Evolutionary conservation across 805 yeast genomes (phyloP).

Genomic region (Kluyveromyces lactis): DNA sequence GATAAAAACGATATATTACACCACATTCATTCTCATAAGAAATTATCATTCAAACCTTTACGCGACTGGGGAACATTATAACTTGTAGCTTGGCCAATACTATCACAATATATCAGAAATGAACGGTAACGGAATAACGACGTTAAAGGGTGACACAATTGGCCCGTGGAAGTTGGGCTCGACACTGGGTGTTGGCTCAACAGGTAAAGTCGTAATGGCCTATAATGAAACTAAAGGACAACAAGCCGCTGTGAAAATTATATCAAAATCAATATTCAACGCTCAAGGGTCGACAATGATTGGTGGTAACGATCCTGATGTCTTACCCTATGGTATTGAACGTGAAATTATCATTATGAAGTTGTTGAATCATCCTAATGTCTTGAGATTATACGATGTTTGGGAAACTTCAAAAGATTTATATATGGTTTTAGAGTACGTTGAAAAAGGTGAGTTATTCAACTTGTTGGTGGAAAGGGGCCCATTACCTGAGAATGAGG

Average conservation of each 20-base stretch:
- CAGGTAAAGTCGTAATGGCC: conserved; percentile 91
- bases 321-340: conserved; percentile 76
- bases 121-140: conserved; percentile 9
- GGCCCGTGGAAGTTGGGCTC: conserved; percentile 98
- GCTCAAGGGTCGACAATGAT: conserved; percentile 31
- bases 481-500: conserved; percentile 80
- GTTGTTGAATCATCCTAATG: conserved; percentile 67
- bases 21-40: too few relatives aligned
- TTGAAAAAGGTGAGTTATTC: conserved; percentile 95
- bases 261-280: conserved; percentile 72
- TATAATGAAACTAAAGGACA: conserved; percentile 77
- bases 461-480: conserved; percentile 87
- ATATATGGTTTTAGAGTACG: conserved; percentile 86
- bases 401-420: conserved; percentile 81
- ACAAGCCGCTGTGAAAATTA: conserved; percentile 93
- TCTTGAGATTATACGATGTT: conserved; percentile 71
- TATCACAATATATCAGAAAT: too few relatives aligned
- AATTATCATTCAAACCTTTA: too few relatives aligned
- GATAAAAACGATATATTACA: too few relatives aligned
- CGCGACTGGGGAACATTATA: too few relatives aligned
- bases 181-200: conserved; percentile 93
- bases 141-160: conserved; percentile 36
- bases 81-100: too few relatives aligned
- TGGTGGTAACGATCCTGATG: conserved; percentile 39
- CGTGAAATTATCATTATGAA: conserved; percentile 83